Evolutionary conservation across 2,329 filamentous ascomycete genomes (phyloP), one percentile per base, ranked within the genome.

Genomic region (Penicillium hesseltinei): DNA sequence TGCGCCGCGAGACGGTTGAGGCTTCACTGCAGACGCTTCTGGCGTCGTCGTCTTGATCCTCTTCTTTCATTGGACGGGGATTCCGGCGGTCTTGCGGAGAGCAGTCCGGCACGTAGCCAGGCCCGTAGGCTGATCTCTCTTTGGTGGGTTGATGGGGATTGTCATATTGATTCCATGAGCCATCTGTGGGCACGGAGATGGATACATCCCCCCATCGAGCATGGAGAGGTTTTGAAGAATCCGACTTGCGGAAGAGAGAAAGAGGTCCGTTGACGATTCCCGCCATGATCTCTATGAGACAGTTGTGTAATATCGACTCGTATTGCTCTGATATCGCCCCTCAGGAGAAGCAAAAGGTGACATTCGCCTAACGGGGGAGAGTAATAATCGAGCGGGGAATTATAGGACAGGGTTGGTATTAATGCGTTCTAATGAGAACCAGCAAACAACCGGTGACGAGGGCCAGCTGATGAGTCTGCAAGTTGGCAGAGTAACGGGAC

Each of bases 131-230:
- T 17, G 58, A 59, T 13, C 52, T 62, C 6, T 61, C 60, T 10
- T 52, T 59, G 13, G 52, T n/a, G 10, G 57, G 45, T n/a, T 62
- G 61, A 57, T 69, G 66, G 23, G 67, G 66, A 48, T 69, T 67
- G 8, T 72, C 59, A 44, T 68, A 67, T 53, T 74, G 72, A 27
- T 69, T 75, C 74, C 74, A 76, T 39, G 74, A 71, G 4, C 73
- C 73, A 36, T 72, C 69, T 25, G 73, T 71, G 6, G 73, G 75
- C 35, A 71, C 71, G 2, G 71, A 71, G 36, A 76, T 77, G 27
- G 64, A 53, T 36, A 69, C 67, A 54, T 77, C 75, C 4, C 75
- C 75, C 73, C 73, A 76, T 55, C 75, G 66, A 50, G 74, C 59
- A 54, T 77, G 73, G 11, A 74, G 67, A 8, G 66, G 67, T 36